Conservation (phyloP, 2,329 filamentous ascomycete species). For the Fusarium stilboides region DNA sequence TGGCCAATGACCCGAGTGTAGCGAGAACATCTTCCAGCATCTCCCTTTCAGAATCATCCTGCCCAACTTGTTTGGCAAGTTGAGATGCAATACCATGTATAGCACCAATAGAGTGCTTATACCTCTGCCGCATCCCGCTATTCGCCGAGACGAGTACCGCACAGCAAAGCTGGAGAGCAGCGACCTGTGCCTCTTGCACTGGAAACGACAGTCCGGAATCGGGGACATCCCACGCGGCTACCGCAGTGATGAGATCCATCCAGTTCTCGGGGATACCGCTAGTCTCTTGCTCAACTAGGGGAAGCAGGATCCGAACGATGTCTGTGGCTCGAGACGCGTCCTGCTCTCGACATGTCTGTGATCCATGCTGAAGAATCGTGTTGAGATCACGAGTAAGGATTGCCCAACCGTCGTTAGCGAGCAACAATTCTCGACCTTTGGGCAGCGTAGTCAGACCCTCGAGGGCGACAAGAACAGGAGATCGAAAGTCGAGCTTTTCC, state of each 20-base stretch:
- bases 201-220: slow-evolving; percentile 44
- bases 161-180: slow-evolving; percentile 69
- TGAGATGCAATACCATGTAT: slow-evolving; percentile 64
- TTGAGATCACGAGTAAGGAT: slow-evolving; percentile 66
- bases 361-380: slow-evolving; percentile 57
- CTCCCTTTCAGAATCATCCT: slow-evolving; percentile 56
- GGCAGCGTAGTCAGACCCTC: slow-evolving; percentile 69
- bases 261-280: slow-evolving; percentile 66
- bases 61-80: slow-evolving; percentile 55
- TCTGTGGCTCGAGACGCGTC: slow-evolving; percentile 66
- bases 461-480: slow-evolving; percentile 70
- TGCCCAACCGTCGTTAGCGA: slow-evolving; percentile 68
- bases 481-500: slow-evolving; percentile 67
- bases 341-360: slow-evolving; percentile 44
- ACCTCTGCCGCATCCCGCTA: slow-evolving; percentile 64
- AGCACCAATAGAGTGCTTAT: slow-evolving; percentile 66
- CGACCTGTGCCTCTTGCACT: slow-evolving; percentile 67
- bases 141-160: slow-evolving; percentile 65
- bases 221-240: slow-evolving; percentile 65
- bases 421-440: slow-evolving; percentile 64
- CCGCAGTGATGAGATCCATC: slow-evolving; percentile 68
- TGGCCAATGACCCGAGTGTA: slow-evolving; percentile 50
- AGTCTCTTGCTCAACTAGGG: slow-evolving; percentile 64
- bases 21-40: slow-evolving; percentile 63
- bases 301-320: slow-evolving; percentile 69